Conservation (phyloP, 345 rosid species). For the Populus nigra region DNA sequence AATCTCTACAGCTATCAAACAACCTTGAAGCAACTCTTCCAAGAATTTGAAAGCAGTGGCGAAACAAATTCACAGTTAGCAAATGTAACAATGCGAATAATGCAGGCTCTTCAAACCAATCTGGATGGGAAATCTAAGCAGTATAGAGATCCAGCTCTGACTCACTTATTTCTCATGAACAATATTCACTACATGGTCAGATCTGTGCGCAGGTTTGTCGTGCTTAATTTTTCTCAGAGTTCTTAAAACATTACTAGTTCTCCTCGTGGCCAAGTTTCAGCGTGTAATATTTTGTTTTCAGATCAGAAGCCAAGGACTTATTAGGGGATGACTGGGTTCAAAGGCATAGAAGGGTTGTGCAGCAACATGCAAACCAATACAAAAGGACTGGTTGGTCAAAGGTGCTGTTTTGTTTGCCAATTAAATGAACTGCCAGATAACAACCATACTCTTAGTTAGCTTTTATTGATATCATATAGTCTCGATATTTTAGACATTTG, state of each 20-base stretch:
- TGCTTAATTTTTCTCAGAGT: conserved; percentile 3
- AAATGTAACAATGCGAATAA: conserved; percentile 82
- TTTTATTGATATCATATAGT: not conserved
- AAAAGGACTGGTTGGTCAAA: conserved; percentile 92
- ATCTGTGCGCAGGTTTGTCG: conserved; percentile 90
- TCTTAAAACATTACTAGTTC: conserved; percentile 1
- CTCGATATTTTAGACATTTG: not conserved
- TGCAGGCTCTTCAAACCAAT: conserved; percentile 99
- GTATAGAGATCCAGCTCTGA: conserved; percentile 86
- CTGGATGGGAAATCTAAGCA: conserved; percentile 95
- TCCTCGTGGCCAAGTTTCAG: not conserved
- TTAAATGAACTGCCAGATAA: conserved; percentile 1
- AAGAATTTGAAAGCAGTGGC: conserved; percentile 73
- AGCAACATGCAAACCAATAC: conserved; percentile 97
- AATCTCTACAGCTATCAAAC: conserved; percentile 75
- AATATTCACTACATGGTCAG: conserved; percentile 98
- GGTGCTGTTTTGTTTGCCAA: conserved; percentile 38
- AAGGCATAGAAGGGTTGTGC: conserved; percentile 91
- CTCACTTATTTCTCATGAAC: conserved; percentile 92
- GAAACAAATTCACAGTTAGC: conserved; percentile 73
- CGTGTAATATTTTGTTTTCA: conserved; percentile 25
- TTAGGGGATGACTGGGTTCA: conserved; percentile 99
- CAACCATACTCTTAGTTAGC: not conserved
- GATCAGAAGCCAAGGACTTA: conserved; percentile 99
- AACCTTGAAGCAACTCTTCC: conserved; percentile 94